Base-by-base conservation (phyloP, 805 yeast genomes). In the Candida namnaoensis region DNA sequence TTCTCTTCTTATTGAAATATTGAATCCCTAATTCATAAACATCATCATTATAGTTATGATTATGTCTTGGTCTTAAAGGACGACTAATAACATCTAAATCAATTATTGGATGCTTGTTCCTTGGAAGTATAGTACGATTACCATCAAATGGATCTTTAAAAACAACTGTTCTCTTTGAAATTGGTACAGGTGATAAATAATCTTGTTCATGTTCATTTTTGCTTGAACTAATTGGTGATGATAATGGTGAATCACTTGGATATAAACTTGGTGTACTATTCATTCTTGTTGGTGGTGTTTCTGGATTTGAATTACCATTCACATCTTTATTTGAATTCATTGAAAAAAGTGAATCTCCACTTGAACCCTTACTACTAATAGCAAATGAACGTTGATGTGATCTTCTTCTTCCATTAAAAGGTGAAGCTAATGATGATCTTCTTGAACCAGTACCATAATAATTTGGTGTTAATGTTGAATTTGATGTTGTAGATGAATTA, bases 1-100 rank as follows among this genome's bases (percentile, higher is more conserved):
- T 19, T 19, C 19, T 19, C 19, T 19, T 19, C 19, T 19, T 19
- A 19, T 19, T 19, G 19, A 19, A 19, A 19, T 19, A 19, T 19
- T 19, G 19, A 19, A 19, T 19, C 19, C 19, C 19, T 19, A 19
- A 19, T 19, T 19, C 3, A 26, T 26, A 26, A 26, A 8, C 28
- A 10, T 8, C 28, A 26, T 26, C 28, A 26, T 8, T 7, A 8
- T 8, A 26, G 3, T 26, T 26, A 26, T 26, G 10, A 26, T 11
- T 34, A 14, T 15, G 6, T 28, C 45, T 37, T 26, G 52, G 52
- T 25, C 35, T 30, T 5, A 47, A 39, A 15, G 50, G 50, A 35
- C 30, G 34, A 3, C 45, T 36, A 19, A 42, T 48, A 25, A 41
- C 42, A 35, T 48, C 48, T 12, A 53, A 34, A 27, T 51, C 53